Base-by-base conservation (phyloP, 768 basidiomycete species). In the Leccinum ochraceum region DNA sequence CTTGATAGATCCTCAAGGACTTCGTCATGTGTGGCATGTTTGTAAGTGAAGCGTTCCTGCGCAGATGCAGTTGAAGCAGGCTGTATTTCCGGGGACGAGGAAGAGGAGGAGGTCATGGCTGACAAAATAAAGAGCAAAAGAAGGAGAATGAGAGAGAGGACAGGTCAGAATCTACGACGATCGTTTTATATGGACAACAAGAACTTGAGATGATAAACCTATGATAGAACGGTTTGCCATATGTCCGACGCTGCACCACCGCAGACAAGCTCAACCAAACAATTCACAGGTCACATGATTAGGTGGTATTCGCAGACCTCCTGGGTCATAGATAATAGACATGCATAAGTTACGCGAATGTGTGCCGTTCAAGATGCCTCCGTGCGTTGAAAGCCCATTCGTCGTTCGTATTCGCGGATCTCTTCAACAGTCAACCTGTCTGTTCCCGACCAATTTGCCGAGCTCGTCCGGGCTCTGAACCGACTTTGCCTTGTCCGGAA, bases 371-470 rank as follows among this genome's bases (percentile, higher is more conserved):
- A 76, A 54, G 66, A 67, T 28, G 55, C 42, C 13, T 24, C 57
- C 22, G 61, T 62, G 72, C 72, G 67, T 66, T 78, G 82, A 75
- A 85, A 98, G 7, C 95, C 95, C 96, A 98, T 98, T 59, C 91
- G 81, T 68, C 83, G 82, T 5, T 89, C 94, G 72, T 98, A 98
- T 63, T 94, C 91, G 60, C 81, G 77, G 75, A 95, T 88, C 75
- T 98, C 96, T 63, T 89, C 86, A 24, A 79, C 74, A 16, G 93
- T 95, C 67, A 98, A 76, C 26, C 86, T 81, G 76, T 98, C 96
- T n/a, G 88, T 76, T n/a, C 93, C 94, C 6, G 86, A 83, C 96
- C 96, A 98, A 72, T 97, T 97, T 36, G 96, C 96, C 11, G 93
- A 95, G 68, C 94, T 95, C 9, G 93, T 92, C 52, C 96, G 82